Evolutionary conservation across 164 flowering plant genomes (phyloP).

Genomic region (Aristolochia fimbriata): DNA sequence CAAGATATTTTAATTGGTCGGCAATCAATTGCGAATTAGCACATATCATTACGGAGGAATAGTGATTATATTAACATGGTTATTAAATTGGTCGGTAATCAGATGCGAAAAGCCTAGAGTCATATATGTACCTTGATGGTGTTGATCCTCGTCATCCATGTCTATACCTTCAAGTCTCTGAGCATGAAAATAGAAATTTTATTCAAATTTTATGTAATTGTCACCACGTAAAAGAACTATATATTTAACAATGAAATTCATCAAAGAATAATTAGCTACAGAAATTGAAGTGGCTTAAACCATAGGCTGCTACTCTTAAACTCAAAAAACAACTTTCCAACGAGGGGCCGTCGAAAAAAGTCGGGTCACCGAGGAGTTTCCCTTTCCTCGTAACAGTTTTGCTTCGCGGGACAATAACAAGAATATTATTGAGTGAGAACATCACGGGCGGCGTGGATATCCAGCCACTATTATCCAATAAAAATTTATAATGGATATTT

Average conservation of each 20-base stretch:
- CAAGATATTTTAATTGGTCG: too few relatives aligned
- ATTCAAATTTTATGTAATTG: not conserved
- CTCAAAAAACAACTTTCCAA: too few relatives aligned
- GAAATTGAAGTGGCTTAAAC: not conserved
- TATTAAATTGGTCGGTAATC: not conserved
- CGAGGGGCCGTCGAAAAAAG: too few relatives aligned
- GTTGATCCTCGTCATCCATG: constrained; percentile 44
- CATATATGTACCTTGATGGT: constrained; percentile 11
- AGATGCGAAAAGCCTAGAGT: not conserved
- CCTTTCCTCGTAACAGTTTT: too few relatives aligned
- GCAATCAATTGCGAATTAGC: too few relatives aligned
- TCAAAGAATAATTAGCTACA: not conserved
- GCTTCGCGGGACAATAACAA: too few relatives aligned
- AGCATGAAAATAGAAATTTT: not conserved
- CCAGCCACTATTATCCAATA: too few relatives aligned
- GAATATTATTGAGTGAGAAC: too few relatives aligned
- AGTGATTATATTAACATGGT: not conserved
- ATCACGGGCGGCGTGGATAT: too few relatives aligned
- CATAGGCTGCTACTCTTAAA: too few relatives aligned
- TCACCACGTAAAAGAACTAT: not conserved
- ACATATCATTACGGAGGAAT: not conserved
- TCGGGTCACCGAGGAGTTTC: too few relatives aligned
- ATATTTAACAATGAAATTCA: not conserved
- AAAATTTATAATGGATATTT: too few relatives aligned
- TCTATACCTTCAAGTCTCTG: constrained; percentile 64